Evolutionary conservation across 805 yeast species (phyloP).

Genomic region (Saccharomyces eubayanus): DNA sequence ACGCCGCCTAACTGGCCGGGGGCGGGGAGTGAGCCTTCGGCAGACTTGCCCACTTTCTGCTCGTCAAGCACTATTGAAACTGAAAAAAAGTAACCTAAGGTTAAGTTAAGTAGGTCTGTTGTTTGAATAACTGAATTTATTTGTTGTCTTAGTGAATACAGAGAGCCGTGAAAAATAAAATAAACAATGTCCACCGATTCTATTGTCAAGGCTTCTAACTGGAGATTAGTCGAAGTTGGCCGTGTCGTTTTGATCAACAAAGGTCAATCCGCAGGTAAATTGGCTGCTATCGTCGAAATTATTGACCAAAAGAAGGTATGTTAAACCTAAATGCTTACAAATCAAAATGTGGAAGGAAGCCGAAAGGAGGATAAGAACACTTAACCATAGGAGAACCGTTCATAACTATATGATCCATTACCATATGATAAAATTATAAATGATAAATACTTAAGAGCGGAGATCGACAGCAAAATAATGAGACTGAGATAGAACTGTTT

Average conservation of each 20-base stretch:
- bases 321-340: conserved; percentile 16
- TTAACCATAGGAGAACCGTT: neutral
- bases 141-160: neutral
- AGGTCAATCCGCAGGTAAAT: conserved; percentile 64
- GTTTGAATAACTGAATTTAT: neutral
- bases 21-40: neutral
- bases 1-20: neutral
- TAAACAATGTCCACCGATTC: conserved; percentile 55
- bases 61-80: neutral
- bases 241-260: conserved; percentile 92
- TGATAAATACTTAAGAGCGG: neutral
- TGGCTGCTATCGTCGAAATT: conserved; percentile 97
- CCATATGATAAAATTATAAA: neutral
- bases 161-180: conserved; percentile 10
- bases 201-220: conserved; percentile 91
- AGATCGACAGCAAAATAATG: neutral
- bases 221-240: conserved; percentile 99
- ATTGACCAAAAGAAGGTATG: conserved; percentile 98
- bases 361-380: neutral
- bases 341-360: neutral
- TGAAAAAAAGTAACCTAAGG: neutral
- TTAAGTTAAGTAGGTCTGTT: neutral
- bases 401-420: neutral
- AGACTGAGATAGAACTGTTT: neutral
- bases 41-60: neutral